Base-by-base conservation (phyloP, 2,329 filamentous ascomycete species). In the Nothopassalora personata region DNA sequence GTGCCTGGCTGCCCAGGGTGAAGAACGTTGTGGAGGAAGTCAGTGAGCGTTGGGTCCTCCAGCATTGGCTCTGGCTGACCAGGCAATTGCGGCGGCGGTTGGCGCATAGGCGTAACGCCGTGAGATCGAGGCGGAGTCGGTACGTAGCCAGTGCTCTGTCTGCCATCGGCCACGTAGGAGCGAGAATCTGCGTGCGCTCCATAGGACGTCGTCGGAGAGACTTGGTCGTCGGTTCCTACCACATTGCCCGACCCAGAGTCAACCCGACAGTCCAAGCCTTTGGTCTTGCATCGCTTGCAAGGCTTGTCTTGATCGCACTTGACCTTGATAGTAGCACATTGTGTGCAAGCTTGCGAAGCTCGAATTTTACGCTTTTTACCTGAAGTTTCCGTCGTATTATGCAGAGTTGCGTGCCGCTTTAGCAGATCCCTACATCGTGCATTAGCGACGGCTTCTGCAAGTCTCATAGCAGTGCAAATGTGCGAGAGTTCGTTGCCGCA, bases 261-360 rank as follows among this genome's bases (percentile, higher is more conserved):
- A 3, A 63, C 59, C 15, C 63, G 60, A 43, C 63, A 65, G 13
- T 65, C 63, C 18, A 65, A 47, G 23, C 60, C 60, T 55, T 63
- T 65, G 18, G 51, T 60, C 31, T 51, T 53, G 47, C 63, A 65
- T 53, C 63, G 52, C 51, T 63, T 63, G 59, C 62, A 64, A 43
- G 62, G 62, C 60, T 64, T 64, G 33, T 63, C 60, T 60, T 65
- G 63, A 33, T 63, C 60, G 52, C 63, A 65, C 48, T 65, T 65
- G 28, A 65, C 63, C 51, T 65, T 65, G 57, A 65, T 63, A 15
- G 49, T 51, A 6, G 60, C 63, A 51, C 63, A 65, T 45, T 59
- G 56, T n/a, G 60, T 54, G 48, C 63, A 65, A 39, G 63, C 63
- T 45, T 65, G 63, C 3, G 60, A 63, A 9, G 63, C 63, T 47